These are phyloP conservation scores for Yamadazyma nakazawae DNA, from an alignment of 805 yeast genomes.

Conservation along the genomic window DNA sequence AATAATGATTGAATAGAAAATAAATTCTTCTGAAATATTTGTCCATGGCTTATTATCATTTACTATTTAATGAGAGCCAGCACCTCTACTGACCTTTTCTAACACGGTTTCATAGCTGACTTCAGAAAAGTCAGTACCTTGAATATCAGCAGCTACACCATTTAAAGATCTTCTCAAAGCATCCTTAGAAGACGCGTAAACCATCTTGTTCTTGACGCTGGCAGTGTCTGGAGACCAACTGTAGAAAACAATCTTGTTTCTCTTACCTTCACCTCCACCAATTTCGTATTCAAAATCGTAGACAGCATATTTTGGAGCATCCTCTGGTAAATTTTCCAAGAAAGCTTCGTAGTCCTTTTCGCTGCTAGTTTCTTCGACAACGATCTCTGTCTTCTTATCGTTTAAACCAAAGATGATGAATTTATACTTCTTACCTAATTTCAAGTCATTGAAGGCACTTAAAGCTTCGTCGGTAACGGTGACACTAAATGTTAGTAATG, in stretches of 20 bases:
- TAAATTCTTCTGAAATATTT: background rate
- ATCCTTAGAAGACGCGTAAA: conserved; percentile 97
- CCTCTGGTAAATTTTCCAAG: conserved; percentile 86
- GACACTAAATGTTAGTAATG: conserved; percentile 30
- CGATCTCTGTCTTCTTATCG: conserved; percentile 84
- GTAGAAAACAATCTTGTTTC: conserved; percentile 65
- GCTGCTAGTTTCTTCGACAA: conserved; percentile 80
- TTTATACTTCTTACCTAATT: conserved; percentile 87
- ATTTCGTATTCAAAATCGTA: conserved; percentile 96
- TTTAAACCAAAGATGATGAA: conserved; percentile 79
- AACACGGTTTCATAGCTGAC: conserved; percentile 91
- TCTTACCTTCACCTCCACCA: conserved; percentile 89
- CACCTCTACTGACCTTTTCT: conserved; percentile 84
- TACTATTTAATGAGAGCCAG: conserved; percentile 38
- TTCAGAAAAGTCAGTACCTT: conserved; percentile 97
- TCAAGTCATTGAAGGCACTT: conserved; percentile 91
- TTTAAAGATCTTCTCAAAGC: conserved; percentile 96
- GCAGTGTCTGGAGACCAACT: conserved; percentile 99
- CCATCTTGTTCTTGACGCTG: conserved; percentile 93
- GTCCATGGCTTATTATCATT: background rate
- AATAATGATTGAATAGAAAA: background rate
- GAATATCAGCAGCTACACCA: conserved; percentile 91
- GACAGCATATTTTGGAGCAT: conserved; percentile 93
- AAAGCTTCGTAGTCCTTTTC: conserved; percentile 79
- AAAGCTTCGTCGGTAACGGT: conserved; percentile 76